Evolutionary conservation across 2,329 filamentous ascomycete genomes (phyloP).

Genomic region (Malbranchea zuffiana): DNA sequence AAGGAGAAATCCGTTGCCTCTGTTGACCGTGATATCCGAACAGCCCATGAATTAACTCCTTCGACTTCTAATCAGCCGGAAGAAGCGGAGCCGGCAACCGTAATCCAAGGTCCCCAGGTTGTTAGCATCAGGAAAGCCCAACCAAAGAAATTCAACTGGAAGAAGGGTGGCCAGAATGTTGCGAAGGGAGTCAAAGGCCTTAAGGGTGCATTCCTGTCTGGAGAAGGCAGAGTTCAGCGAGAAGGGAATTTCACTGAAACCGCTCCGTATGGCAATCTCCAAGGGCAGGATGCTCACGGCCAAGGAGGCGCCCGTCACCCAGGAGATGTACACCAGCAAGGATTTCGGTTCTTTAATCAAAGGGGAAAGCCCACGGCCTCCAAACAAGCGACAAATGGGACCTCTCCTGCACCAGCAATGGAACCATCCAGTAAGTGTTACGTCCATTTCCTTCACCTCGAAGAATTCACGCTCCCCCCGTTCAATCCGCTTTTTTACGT

Average conservation of each 20-base stretch:
- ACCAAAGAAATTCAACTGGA: constrained; percentile 96
- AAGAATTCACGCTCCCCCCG: constrained; percentile 23
- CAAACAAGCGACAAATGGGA: constrained; percentile 35
- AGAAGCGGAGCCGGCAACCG: constrained; percentile 50
- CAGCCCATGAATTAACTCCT: constrained; percentile 45
- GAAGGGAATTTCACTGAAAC: constrained; percentile 50
- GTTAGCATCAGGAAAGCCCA: constrained; percentile 92
- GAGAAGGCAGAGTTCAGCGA: constrained; percentile 45
- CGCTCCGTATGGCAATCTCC: constrained; percentile 54
- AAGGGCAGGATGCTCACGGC: constrained; percentile 21
- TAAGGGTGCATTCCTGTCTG: constrained; percentile 76
- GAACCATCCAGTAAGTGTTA: constrained; percentile 27
- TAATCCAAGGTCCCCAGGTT: constrained; percentile 70
- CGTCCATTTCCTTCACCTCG: neutral
- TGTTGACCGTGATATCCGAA: constrained; percentile 36
- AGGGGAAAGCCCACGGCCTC: constrained; percentile 32
- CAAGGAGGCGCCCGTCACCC: constrained; percentile 29
- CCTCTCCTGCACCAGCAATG: constrained; percentile 31
- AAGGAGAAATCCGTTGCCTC: constrained; percentile 42
- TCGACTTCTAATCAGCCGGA: constrained; percentile 48
- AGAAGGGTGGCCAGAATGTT: constrained; percentile 87
- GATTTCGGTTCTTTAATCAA: constrained; percentile 59
- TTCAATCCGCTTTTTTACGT: constrained; percentile 24
- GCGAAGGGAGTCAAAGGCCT: constrained; percentile 93
- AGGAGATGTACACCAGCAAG: constrained; percentile 43